These are phyloP conservation scores for Xylaria sp. DNA, from an alignment of 2,329 filamentous ascomycete species.

Conservation along the genomic window DNA sequence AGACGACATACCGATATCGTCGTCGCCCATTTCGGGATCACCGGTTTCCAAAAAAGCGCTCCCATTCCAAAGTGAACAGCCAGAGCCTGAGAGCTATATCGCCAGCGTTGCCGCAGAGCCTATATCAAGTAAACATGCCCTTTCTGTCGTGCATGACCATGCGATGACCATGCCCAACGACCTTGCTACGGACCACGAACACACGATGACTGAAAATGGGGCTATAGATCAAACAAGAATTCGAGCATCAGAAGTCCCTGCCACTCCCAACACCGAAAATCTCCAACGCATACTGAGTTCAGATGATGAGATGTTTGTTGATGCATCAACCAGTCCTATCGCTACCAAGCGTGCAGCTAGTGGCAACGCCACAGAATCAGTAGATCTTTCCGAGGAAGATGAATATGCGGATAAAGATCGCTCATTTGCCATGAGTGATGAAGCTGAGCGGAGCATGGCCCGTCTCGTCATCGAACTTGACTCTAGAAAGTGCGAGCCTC, in stretches of 20 bases:
- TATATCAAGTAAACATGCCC: not conserved
- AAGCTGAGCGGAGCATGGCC: conserved; percentile 55
- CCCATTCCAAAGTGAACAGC: not conserved
- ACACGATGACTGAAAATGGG: not conserved
- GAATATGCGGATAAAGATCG: conserved; percentile 26
- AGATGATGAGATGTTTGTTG: conserved; percentile 55
- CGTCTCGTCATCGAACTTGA: conserved; percentile 58
- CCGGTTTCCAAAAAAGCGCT: conserved; percentile 41
- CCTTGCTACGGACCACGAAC: not conserved
- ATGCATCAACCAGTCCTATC: conserved; percentile 54
- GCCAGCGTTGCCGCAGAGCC: not conserved
- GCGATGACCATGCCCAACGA: not conserved
- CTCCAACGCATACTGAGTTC: conserved; percentile 49
- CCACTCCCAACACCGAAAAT: conserved; percentile 26
- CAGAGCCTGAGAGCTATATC: not conserved
- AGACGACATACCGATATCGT: conserved; percentile 53
- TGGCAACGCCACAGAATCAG: conserved; percentile 24
- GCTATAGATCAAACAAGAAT: not conserved
- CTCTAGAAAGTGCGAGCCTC: conserved; percentile 44
- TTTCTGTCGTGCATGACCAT: not conserved
- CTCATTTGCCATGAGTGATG: conserved; percentile 44
- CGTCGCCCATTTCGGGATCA: conserved; percentile 46
- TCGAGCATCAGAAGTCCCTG: conserved; percentile 26
- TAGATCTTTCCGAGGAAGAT: conserved; percentile 2
- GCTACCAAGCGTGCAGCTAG: conserved; percentile 38